These are phyloP conservation scores for Gossypium raimondii DNA, from an alignment of 345 rosid genomes.

Conservation along the genomic window DNA sequence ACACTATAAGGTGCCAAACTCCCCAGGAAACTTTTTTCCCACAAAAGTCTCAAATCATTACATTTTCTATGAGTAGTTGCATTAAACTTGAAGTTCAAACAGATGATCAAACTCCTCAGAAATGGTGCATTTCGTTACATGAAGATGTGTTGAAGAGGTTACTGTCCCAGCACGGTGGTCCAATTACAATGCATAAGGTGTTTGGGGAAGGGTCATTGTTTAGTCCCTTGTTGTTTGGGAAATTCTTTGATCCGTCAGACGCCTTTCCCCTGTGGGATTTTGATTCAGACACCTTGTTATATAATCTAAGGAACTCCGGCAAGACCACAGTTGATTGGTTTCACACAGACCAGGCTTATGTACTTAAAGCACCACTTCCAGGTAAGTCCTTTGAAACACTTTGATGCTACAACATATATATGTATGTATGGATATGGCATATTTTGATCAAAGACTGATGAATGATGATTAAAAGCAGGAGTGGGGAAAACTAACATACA, in stretches of 20 bases:
- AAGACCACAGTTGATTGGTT: conserved; percentile 68
- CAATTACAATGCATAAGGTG: conserved; percentile 41
- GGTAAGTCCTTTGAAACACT: conserved; percentile 29
- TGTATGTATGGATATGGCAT: background rate
- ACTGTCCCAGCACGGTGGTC: conserved; percentile 37
- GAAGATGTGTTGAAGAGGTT: conserved; percentile 58
- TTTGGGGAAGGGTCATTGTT: conserved; percentile 81
- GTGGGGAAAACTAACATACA: conserved; percentile 37
- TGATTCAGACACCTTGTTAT: conserved; percentile 54
- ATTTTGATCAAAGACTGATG: background rate
- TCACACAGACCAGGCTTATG: conserved; percentile 68
- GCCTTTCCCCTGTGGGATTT: conserved; percentile 94
- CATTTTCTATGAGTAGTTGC: conserved; percentile 33
- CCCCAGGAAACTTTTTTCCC: background rate
- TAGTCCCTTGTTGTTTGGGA: conserved; percentile 77
- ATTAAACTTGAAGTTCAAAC: conserved; percentile 48
- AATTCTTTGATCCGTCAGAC: conserved; percentile 87
- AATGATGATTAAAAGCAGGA: conserved; percentile 29
- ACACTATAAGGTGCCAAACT: conserved; percentile 25
- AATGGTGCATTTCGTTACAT: conserved; percentile 62
- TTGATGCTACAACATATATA: background rate
- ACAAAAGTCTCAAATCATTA: conserved; percentile 3
- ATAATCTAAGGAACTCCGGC: conserved; percentile 51
- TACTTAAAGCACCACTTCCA: conserved; percentile 67
- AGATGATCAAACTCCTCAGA: conserved; percentile 57